A percentile compares a stretch with the other conserved stretches of the same genome.
Conservation (phyloP, 306 rosid genomes). For the Citrullus mucosospermus region DNA sequence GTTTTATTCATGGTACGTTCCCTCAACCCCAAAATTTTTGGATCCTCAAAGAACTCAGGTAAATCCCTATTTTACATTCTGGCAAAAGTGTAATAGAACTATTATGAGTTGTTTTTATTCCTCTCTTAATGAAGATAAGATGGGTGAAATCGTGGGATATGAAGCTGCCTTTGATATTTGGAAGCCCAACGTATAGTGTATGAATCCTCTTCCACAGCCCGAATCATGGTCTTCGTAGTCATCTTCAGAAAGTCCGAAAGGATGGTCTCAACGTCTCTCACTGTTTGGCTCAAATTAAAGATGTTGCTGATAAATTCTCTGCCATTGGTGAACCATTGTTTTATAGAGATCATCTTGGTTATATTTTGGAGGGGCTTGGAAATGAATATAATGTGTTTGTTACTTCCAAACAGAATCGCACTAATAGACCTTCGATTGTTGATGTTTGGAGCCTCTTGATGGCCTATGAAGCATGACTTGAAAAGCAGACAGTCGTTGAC, state of each 20-base stretch:
- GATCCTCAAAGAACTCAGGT: background rate
- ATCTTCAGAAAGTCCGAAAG: background rate
- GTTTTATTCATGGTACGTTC: no score
- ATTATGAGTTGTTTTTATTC: background rate
- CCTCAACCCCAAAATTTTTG: no score
- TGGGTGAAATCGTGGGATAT: background rate
- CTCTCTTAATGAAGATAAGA: background rate
- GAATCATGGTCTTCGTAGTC: background rate
- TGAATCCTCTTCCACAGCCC: background rate
- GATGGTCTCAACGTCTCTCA: background rate
- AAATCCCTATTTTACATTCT: background rate
- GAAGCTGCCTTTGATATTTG: background rate
- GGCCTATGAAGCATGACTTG: no score
- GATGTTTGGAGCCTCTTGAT: no score
- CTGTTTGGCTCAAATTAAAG: background rate
- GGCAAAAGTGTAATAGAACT: background rate
- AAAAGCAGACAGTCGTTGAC: no score
- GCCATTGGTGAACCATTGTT: no score
- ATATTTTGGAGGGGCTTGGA: no score
- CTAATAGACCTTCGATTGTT: no score
- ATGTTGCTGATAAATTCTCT: no score
- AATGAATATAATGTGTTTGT: no score
- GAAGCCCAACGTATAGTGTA: background rate
- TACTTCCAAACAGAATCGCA: no score
- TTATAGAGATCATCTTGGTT: no score